Evolutionary conservation across 768 basidiomycete genomes (phyloP), one percentile per base, ranked within the genome.

Genomic region (Naganishia antarctica): DNA sequence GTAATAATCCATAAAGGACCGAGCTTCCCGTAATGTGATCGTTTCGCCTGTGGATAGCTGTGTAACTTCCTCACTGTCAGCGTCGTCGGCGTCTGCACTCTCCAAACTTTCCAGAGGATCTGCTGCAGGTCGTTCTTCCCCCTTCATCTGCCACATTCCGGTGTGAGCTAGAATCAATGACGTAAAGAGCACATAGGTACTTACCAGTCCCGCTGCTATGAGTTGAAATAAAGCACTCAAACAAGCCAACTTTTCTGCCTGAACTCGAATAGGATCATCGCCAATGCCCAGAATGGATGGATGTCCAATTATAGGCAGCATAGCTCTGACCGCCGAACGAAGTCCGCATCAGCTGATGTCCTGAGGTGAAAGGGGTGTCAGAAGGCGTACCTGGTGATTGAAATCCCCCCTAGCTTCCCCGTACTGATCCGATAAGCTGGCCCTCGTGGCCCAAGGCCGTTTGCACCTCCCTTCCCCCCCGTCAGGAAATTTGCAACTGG

Each of bases 1-100:
- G 71, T 97, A 97, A 75, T 88, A 97, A 68, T 93, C 92, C 87
- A 96, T 92, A 80, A 97, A 97, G 65, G 83, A 84, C 51, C 87
- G 84, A 3, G 91, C 90, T 58, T 83, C 82, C 58, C 90, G 88
- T 57, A 86, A 86, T 7, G 79, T 79, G 67, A 92, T 83, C 23
- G 78, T 70, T 12, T 84, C 81, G 26, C 85, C 84, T 70, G 91
- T 87, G 2, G 85, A 83, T 8, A 57, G 31, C 26, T 57, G 53
- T 16, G 53, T 57, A 3, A 57, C 53, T 40, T 57, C 53, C 37
- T 57, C 53, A 34, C 53, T 57, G 37, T 57, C 53, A 3, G 34
- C 34, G 21, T 63, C 50, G 25, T 41, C 40, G 12, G 92, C 72
- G 7, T 70, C 73, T 32, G 79, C 79, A 4, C 70, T 72, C 37